These are phyloP conservation scores for Eucalyptus paniculata DNA, from an alignment of 345 rosid species.

Conservation along the genomic window DNA sequence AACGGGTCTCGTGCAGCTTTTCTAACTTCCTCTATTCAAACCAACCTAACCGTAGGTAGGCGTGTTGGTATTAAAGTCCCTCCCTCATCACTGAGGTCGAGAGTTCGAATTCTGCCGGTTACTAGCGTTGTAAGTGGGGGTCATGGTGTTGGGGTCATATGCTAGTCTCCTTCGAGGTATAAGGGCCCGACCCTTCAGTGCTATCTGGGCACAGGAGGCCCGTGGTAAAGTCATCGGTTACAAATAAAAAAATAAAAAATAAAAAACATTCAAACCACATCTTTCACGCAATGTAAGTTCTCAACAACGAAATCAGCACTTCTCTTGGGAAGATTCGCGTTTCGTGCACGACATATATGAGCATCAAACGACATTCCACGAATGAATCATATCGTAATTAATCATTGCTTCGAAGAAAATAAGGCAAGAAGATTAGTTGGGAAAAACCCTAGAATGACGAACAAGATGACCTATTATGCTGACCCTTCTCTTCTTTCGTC, in stretches of 20 bases:
- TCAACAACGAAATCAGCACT: neutral
- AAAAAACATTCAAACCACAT: neutral
- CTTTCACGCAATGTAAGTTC: neutral
- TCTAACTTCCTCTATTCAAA: neutral
- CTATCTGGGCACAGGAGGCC: no score
- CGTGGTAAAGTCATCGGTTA: no score
- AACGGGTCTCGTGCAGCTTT: neutral
- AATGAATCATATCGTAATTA: neutral
- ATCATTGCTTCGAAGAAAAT: neutral
- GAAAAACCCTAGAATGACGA: neutral
- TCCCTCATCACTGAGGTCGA: no score
- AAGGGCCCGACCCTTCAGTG: accelerated
- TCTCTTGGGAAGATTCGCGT: neutral
- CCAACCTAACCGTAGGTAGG: no score
- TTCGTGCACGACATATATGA: neutral
- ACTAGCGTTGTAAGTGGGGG: no score
- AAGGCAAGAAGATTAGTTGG: neutral
- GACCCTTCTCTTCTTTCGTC: neutral
- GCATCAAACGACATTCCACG: neutral
- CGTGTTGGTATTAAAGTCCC: no score
- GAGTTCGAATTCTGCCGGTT: no score
- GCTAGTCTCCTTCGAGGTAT: no score
- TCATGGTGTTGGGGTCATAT: no score
- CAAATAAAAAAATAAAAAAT: no score
- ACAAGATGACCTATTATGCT: neutral